These are phyloP conservation scores for Aspergillus intermedius DNA, from an alignment of 2,329 filamentous ascomycete genomes.

Conservation along the genomic window DNA sequence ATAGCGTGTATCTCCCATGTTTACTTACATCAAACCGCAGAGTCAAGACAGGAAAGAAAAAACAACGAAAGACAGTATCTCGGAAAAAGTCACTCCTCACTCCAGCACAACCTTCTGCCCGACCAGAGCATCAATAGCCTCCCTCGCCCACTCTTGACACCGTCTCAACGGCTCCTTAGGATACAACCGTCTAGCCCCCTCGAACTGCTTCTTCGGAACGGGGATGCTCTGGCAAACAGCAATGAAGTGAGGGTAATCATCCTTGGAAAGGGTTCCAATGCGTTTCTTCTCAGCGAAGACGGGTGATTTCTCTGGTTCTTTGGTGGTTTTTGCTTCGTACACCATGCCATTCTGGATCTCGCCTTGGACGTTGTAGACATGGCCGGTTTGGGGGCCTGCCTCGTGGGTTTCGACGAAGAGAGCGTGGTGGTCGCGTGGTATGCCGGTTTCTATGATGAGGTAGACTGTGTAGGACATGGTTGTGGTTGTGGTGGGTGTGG, in stretches of 20 bases:
- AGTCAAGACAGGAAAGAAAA: neutral
- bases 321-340: conserved; percentile 13
- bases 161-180: conserved; percentile 16
- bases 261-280: conserved; percentile 15
- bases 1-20: neutral
- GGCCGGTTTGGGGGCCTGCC: conserved; percentile 11
- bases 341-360: conserved; percentile 26
- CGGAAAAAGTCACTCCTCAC: neutral
- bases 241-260: conserved; percentile 14
- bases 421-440: conserved; percentile 22
- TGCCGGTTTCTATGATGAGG: conserved; percentile 10
- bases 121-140: conserved; percentile 13
- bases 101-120: neutral
- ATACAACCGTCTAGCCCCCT: conserved; percentile 20
- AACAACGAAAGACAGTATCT: neutral
- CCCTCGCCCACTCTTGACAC: conserved; percentile 27
- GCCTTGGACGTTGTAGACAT: conserved; percentile 23
- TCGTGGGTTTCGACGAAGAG: conserved; percentile 22
- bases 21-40: neutral
- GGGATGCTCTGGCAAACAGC: conserved; percentile 14
- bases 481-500: neutral
- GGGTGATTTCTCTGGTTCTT: conserved; percentile 13
- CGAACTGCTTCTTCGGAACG: conserved; percentile 26
- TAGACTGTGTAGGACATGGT: conserved; percentile 15
- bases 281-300: conserved; percentile 9